Conservation (phyloP, 257 asterid genomes). For the Gentiana dahurica region DNA sequence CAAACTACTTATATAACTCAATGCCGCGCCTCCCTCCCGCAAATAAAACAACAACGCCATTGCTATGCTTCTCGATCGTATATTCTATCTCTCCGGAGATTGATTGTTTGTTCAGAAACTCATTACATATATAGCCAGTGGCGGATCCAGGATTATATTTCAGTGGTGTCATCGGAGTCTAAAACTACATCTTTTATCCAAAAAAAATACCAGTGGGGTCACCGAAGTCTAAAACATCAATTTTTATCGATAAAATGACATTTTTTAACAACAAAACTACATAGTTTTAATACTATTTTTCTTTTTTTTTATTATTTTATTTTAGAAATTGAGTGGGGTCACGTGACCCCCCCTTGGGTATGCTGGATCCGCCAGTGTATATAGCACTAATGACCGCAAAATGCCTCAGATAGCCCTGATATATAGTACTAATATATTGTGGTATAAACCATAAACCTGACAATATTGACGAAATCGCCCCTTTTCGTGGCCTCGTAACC, state of each 20-base stretch:
- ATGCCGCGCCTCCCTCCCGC: slow-evolving; percentile 11
- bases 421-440: slow-evolving; percentile 10
- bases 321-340: too few species aligned
- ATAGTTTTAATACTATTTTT: too few species aligned
- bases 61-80: slow-evolving; percentile 24
- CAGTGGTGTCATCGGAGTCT: too few species aligned
- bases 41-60: slow-evolving; percentile 20
- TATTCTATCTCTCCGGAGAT: slow-evolving; percentile 19
- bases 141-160: too few species aligned
- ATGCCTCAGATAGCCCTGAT: slow-evolving; percentile 27
- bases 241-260: too few species aligned
- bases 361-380: too few species aligned
- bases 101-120: slow-evolving; percentile 21
- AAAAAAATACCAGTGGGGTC: too few species aligned
- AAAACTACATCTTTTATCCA: too few species aligned
- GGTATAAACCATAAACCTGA: slow-evolving; percentile 28
- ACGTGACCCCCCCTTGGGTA: too few species aligned
- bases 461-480: slow-evolving; percentile 19
- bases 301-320: too few species aligned
- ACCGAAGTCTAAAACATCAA: too few species aligned
- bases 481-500: slow-evolving; percentile 17
- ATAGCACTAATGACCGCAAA: slow-evolving; percentile 12
- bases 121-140: slow-evolving; percentile 7
- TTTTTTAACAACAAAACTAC: too few species aligned
- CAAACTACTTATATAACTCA: slow-evolving; percentile 20